phyloP scores from a whole-genome alignment of 169 alveolate species.

The Plasmodium chabaudi region DNA sequence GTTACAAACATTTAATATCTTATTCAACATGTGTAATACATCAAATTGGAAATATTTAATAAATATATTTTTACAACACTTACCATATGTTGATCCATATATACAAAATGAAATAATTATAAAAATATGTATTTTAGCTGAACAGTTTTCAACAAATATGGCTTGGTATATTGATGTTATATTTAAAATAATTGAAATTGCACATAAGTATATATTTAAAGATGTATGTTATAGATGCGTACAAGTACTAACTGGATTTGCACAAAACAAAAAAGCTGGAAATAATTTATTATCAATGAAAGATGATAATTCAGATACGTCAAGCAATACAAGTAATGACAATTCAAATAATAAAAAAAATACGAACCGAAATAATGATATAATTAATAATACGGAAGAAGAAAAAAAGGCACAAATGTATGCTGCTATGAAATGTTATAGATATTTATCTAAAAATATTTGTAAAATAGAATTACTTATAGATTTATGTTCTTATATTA shows the following conservation, averaged over 20 bases:
- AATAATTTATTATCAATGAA: too few relatives aligned
- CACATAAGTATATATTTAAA: conserved; percentile 92
- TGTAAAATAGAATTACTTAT: conserved; percentile 11
- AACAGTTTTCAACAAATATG: conserved; percentile 90
- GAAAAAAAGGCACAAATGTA: conserved; percentile 47
- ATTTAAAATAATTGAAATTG: conserved; percentile 91
- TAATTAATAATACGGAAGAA: conserved; percentile 46
- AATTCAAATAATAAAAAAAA: neutral
- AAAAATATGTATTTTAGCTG: conserved; percentile 92
- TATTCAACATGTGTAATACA: conserved; percentile 91
- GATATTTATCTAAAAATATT: conserved; percentile 13
- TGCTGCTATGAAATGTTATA: conserved; percentile 56
- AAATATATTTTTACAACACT: conserved; percentile 91
- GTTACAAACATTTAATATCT: conserved; percentile 91
- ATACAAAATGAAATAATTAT: conserved; percentile 94
- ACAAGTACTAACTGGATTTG: conserved; percentile 75
- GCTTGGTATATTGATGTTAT: conserved; percentile 94
- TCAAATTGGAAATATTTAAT: conserved; percentile 89
- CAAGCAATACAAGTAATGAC: neutral
- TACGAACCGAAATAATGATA: conserved; percentile 5
- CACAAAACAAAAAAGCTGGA: conserved; percentile 30
- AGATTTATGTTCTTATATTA: conserved; percentile 79
- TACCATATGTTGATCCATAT: conserved; percentile 92
- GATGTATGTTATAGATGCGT: conserved; percentile 88
- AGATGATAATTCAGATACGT: too few relatives aligned